phyloP scores from a whole-genome alignment of 106 monocot genomes.

The Dendrobium huoshanense region DNA sequence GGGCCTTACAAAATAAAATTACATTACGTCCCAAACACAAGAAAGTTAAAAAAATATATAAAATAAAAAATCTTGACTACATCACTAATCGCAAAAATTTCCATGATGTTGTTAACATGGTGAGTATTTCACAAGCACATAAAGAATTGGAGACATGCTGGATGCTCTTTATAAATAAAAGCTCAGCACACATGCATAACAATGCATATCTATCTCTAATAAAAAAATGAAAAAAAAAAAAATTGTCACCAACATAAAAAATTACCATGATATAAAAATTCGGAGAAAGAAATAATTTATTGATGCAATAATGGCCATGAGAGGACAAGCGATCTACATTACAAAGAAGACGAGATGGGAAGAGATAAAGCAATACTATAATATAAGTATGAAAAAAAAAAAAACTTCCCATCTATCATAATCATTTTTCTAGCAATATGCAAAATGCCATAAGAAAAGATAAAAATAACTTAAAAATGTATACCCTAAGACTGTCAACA shows the following conservation, averaged over 20 bases:
- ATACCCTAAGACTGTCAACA: not conserved
- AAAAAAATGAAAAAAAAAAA: not conserved
- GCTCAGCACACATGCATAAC: too few relatives aligned
- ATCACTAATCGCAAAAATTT: not conserved
- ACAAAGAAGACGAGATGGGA: not conserved
- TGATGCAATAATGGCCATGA: not conserved
- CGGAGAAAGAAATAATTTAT: not conserved
- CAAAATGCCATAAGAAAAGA: not conserved
- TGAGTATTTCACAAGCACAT: not conserved
- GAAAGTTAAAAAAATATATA: not conserved
- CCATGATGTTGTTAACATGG: not conserved
- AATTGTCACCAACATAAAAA: not conserved
- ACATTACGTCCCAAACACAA: too few relatives aligned
- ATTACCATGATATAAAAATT: not conserved
- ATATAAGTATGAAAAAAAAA: not conserved
- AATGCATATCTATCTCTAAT: too few relatives aligned
- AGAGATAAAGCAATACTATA: not conserved
- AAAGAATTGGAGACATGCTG: not conserved
- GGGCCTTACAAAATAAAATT: too few relatives aligned
- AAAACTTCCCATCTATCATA: not conserved
- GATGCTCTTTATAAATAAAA: too few relatives aligned
- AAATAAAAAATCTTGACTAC: too few relatives aligned
- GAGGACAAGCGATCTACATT: not conserved
- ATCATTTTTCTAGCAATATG: not conserved
- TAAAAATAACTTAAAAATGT: not conserved